phyloP scores from a whole-genome alignment of 331 rosid species.

The Prunus yedoensis region DNA sequence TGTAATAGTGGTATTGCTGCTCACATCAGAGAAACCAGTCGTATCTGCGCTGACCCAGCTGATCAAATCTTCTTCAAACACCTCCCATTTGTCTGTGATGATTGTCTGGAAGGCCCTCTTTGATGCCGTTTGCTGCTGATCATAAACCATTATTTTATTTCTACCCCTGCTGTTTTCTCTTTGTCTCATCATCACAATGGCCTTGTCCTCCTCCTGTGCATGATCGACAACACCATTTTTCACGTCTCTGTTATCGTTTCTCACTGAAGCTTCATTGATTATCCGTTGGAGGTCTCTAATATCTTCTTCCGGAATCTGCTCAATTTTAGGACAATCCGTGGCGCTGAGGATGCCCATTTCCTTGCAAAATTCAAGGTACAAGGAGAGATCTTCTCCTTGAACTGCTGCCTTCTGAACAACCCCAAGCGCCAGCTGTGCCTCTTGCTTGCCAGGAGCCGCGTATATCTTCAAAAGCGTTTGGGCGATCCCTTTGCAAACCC shows the following conservation, averaged over 20 bases:
- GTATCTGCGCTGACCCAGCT: conserved; percentile 14
- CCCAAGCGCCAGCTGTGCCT: conserved; percentile 48
- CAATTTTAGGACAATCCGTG: conserved; percentile 51
- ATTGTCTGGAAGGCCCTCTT: conserved; percentile 46
- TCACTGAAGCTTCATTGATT: conserved; percentile 29
- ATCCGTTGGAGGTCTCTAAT: conserved; percentile 53
- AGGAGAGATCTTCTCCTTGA: conserved; percentile 49
- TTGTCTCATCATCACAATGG: conserved; percentile 17
- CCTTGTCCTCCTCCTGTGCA: conserved; percentile 9
- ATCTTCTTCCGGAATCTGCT: conserved; percentile 50
- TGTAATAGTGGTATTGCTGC: background rate
- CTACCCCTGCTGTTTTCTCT: too few species aligned
- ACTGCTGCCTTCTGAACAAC: conserved; percentile 46
- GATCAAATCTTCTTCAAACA: conserved; percentile 53
- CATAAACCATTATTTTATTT: background rate
- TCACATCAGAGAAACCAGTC: background rate
- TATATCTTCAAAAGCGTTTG: conserved; percentile 45
- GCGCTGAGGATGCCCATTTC: conserved; percentile 64
- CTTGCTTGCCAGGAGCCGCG: conserved; percentile 40
- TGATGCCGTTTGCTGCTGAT: background rate
- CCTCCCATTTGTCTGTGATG: conserved; percentile 80
- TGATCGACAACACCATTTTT: too few species aligned
- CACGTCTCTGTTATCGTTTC: background rate
- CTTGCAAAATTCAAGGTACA: conserved; percentile 52
- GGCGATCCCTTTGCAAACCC: conserved; percentile 53